Evolutionary conservation across 1,284 basidiomycete species (phyloP), one percentile per base, ranked within the genome.

Genomic region (Pseudozyma hubeiensis): DNA sequence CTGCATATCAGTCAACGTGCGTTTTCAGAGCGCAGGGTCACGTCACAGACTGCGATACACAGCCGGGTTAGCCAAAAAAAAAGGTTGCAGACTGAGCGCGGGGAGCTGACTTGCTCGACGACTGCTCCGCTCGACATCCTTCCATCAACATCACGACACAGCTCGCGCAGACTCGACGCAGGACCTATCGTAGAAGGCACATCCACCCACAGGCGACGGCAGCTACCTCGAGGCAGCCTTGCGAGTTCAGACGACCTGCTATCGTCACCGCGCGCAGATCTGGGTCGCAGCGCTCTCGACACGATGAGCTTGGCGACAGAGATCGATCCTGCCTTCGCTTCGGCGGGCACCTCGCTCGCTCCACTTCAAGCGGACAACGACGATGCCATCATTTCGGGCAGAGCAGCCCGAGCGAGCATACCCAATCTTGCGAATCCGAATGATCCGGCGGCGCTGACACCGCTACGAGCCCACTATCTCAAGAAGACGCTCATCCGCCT

Each of bases 401-500:
- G 61, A 43, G 63, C 72, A 0, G 72, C 67, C 2, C 52, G 72
- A 10, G 72, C 67, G 2, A 60, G 59, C 58, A 70, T 75, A 45
- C 67, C 67, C 13, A 34, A 47, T 10, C 64, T 75, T 31, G 58
- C 53, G 19, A 56, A 79, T 33, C 16, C 62, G 6, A 11, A 40
- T 7, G 56, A 79, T 37, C 73, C 73, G 7, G 49, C 65, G 8
- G 56, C 61, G n/a, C 87, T 96, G 49, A 93, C 92, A 0, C 92
- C 94, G 5, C 86, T 94, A 33, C 90, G 93, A 41, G 93, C 93
- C 1, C 94, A 97, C 83, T 97, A 97, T 85, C 91, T 97, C 83
- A 97, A 97, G 87, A 95, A 96, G 85, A 89, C 91, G n/a, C 90
- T 97, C 56, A 89, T 98, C 47, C 90, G 91, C 74, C 89, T 97